Base-by-base conservation (phyloP, 768 basidiomycete species). In the Coprinopsis sp. region DNA sequence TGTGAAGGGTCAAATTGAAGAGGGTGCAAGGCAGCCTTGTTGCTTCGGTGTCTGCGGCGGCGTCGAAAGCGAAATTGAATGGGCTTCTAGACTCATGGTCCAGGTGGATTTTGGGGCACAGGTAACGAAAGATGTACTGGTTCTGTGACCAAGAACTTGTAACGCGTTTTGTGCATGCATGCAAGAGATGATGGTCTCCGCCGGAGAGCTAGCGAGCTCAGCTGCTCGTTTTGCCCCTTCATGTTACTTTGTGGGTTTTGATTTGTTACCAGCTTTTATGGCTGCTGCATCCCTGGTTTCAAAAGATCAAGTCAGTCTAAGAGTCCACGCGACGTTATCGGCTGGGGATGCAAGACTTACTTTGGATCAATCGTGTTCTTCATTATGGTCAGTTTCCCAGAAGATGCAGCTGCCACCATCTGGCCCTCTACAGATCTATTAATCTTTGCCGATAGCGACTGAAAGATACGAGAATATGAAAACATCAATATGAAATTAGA, bases 311-410 rank as follows among this genome's bases (percentile, higher is more conserved):
- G 30, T 31, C 30, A 31, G 30, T 8, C 10, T 31, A n/a, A 8
- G 30, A 31, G n/a, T n/a, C n/a, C n/a, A n/a, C n/a, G n/a, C n/a
- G n/a, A n/a, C n/a, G n/a, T n/a, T n/a, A n/a, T n/a, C n/a, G n/a
- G n/a, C n/a, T n/a, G n/a, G n/a, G n/a, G n/a, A n/a, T 33, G 4
- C 11, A 14, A 14, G n/a, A 44, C 43, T 10, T 21, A 44, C 43
- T 79, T 74, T 30, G 71, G 61, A 16, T 64, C 71, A 12, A 68
- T 64, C 3, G 27, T 13, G 51, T 83, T 78, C 68, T 87, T 89
- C 91, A 97, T 91, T 62, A 97, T 92, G 23, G 90, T 90, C 51
- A 97, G 73, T 63, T 90, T 91, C 30, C 93, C 93, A 33, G 82
- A 73, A 4, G 89, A 91, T 3, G 93, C 93, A 6, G 91, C 91